Evolutionary conservation across 1,139 yeast genomes (phyloP).

Genomic region (Protomyces lactucae-debilis): DNA sequence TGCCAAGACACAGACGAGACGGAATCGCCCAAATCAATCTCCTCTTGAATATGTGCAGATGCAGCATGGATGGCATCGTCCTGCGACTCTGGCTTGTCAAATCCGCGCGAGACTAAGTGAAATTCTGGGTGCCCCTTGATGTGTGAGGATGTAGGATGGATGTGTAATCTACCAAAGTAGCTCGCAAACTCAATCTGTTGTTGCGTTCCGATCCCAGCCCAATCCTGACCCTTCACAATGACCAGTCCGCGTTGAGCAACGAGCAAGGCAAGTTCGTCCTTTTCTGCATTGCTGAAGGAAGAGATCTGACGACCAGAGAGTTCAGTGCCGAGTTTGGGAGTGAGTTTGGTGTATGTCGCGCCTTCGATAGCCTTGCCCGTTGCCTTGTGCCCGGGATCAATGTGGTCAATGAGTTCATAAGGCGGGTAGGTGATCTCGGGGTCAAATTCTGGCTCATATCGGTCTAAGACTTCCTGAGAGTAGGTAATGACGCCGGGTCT

Average conservation of each 20-base stretch:
- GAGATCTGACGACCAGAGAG: slow-evolving; percentile 57
- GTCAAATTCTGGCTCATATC: slow-evolving; percentile 21
- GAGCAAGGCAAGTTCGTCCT: slow-evolving; percentile 59
- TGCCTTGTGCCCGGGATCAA: slow-evolving; percentile 24
- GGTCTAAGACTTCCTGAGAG: slow-evolving; percentile 7
- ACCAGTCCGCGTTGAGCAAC: slow-evolving; percentile 66
- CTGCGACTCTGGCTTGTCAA: slow-evolving; percentile 13
- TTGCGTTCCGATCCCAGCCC: slow-evolving; percentile 51
- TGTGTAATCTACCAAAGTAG: slow-evolving; percentile 58
- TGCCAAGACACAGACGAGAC: slow-evolving; percentile 49
- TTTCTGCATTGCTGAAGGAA: slow-evolving; percentile 49
- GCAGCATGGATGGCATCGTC: not conserved
- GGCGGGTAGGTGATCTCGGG: slow-evolving; percentile 5
- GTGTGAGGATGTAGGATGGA: slow-evolving; percentile 43
- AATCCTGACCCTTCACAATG: slow-evolving; percentile 62
- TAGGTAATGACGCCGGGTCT: slow-evolving; percentile 5
- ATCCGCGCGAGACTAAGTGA: slow-evolving; percentile 48
- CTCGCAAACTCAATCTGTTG: slow-evolving; percentile 48
- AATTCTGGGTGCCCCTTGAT: slow-evolving; percentile 52
- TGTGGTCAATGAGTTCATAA: slow-evolving; percentile 5
- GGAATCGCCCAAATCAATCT: slow-evolving; percentile 34
- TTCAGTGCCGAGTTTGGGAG: slow-evolving; percentile 67
- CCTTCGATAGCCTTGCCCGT: slow-evolving; percentile 13
- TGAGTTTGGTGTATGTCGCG: slow-evolving; percentile 35
- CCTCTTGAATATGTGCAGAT: slow-evolving; percentile 27